These are phyloP conservation scores for Stellera chamaejasme DNA, from an alignment of 345 rosid species.

Conservation along the genomic window DNA sequence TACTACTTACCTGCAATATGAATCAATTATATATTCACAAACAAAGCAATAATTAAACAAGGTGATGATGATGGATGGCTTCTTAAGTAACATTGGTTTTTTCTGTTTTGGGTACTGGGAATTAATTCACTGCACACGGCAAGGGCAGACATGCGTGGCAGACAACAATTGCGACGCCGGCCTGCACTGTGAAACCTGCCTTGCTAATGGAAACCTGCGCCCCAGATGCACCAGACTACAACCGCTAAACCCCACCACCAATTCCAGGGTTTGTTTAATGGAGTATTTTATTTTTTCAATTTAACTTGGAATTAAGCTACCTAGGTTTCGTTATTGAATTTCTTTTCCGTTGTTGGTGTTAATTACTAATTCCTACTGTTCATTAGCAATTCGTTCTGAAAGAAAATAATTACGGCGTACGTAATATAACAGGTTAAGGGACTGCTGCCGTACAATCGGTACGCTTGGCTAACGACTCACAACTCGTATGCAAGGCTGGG, in stretches of 20 bases:
- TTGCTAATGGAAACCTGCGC: constrained; percentile 49
- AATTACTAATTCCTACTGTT: background rate
- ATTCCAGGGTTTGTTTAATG: constrained; percentile 30
- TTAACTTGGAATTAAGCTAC: no score
- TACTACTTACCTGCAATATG: no score
- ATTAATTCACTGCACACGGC: constrained; percentile 39
- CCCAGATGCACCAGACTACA: constrained; percentile 67
- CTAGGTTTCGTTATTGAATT: background rate
- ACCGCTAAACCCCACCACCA: constrained; percentile 41
- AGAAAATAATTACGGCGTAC: no score
- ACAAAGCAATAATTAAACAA: no score
- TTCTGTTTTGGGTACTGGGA: background rate
- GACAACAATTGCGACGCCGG: constrained; percentile 52
- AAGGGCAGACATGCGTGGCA: constrained; percentile 64
- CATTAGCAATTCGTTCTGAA: background rate
- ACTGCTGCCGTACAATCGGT: constrained; percentile 71
- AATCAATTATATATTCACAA: no score
- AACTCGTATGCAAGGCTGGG: constrained; percentile 57
- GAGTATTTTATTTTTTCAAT: background rate
- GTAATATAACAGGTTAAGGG: constrained; percentile 35
- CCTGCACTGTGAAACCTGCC: constrained; percentile 61
- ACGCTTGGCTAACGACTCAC: constrained; percentile 95
- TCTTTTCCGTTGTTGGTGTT: background rate
- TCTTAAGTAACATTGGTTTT: background rate
- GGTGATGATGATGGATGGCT: no score